Evolutionary conservation across 2,329 filamentous ascomycete species (phyloP).

Genomic region (Botrytis cinerea): DNA sequence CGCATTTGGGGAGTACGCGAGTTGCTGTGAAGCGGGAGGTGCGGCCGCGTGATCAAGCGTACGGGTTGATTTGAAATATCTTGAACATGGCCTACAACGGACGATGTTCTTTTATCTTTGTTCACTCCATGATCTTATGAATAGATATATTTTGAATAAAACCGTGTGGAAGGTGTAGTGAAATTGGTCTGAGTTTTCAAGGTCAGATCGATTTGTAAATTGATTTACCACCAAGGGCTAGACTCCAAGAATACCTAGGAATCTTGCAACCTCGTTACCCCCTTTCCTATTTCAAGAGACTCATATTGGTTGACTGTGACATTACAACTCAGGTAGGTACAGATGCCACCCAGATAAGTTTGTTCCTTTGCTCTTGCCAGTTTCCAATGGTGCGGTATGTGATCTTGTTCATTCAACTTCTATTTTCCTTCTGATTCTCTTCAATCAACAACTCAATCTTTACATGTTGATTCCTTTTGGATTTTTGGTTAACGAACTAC

Average conservation of each 20-base stretch:
- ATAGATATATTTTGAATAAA: neutral
- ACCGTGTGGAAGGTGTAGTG: accelerated
- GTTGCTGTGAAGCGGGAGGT: neutral
- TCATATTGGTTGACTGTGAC: neutral
- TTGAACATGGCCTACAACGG: no score
- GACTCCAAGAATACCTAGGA: neutral
- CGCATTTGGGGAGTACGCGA: neutral
- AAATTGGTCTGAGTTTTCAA: neutral
- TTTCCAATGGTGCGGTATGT: neutral
- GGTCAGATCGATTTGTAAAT: neutral
- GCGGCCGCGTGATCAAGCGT: neutral
- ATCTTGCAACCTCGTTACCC: neutral
- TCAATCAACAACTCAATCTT: neutral
- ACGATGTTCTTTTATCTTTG: neutral
- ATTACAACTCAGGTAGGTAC: constrained; percentile 3
- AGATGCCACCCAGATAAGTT: neutral
- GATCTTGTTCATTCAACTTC: neutral
- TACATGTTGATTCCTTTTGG: constrained; percentile 7
- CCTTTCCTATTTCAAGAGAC: neutral
- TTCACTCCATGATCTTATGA: neutral
- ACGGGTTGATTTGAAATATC: neutral
- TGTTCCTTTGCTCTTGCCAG: neutral
- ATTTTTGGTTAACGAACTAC: constrained; percentile 15
- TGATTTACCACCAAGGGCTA: neutral
- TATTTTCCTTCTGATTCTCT: neutral